These are phyloP conservation scores for Lentinula novae-zelandiae DNA, from an alignment of 1,284 basidiomycete genomes.

Conservation along the genomic window DNA sequence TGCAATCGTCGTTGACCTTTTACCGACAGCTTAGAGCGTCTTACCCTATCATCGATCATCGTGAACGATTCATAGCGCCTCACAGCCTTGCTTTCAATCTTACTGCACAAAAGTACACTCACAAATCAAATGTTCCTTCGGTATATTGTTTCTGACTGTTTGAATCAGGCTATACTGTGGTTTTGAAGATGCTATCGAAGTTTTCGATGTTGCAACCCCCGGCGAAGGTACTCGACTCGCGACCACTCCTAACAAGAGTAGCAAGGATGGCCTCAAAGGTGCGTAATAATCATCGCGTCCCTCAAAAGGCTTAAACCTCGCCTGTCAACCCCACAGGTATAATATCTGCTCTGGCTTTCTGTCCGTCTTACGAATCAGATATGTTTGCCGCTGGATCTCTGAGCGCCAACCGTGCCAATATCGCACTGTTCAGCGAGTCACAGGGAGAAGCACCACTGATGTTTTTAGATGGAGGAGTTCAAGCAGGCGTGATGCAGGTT, in stretches of 20 bases:
- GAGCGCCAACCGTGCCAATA: conserved; percentile 54
- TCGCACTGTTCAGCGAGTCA: conserved; percentile 72
- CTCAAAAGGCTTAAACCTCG: no score
- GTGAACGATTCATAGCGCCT: conserved; percentile 84
- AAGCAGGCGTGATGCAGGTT: conserved; percentile 73
- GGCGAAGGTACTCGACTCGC: conserved; percentile 71
- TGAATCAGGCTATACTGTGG: conserved; percentile 79
- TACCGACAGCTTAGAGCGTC: conserved; percentile 73
- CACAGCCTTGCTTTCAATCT: conserved; percentile 78
- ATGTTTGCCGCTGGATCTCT: conserved; percentile 75
- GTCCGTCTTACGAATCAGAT: conserved; percentile 56
- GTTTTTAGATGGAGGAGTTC: conserved; percentile 44
- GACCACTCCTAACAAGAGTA: conserved; percentile 77
- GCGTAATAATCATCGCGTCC: background rate
- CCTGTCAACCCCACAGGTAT: conserved; percentile 52
- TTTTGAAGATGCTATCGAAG: conserved; percentile 85
- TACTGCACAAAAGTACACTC: conserved; percentile 58
- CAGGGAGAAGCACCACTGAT: conserved; percentile 49
- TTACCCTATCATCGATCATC: conserved; percentile 87
- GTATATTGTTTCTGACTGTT: background rate
- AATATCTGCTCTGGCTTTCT: conserved; percentile 79
- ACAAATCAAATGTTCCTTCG: background rate
- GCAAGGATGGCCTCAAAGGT: conserved; percentile 85
- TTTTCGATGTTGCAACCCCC: conserved; percentile 75
- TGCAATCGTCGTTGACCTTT: background rate